Base-by-base conservation (phyloP, 805 yeast species). In the Wickerhamiella cacticola region DNA sequence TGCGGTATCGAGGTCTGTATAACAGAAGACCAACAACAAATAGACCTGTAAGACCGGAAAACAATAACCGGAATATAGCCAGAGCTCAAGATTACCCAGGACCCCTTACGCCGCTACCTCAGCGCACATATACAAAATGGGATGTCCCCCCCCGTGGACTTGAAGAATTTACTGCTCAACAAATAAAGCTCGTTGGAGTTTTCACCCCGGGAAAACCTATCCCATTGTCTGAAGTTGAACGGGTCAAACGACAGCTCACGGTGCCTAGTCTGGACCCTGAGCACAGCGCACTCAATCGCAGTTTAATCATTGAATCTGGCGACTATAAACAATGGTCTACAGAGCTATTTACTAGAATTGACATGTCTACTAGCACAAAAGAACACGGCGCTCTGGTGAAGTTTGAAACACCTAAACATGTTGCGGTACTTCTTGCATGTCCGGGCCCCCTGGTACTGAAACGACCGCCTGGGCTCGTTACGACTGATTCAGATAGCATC, bases 131-230 rank as follows among this genome's bases (percentile, higher is more conserved):
- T 28, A 69, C 83, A 0, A 62, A 68, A 40, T 84, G 94, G 94
- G 87, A 82, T 43, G 64, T 72, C n/a, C 68, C 71, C 22, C 86
- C 92, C 1, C 69, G 70, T 52, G 87, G 83, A 0, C 80, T 80
- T 59, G 87, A 82, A 57, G 71, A 73, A 3, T 76, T 80, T 1
- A 72, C 81, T 2, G 82, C 89, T 0, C 81, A 77, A 51, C 70
- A 80, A 47, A 88, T 88, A 2, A 84, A 83, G 56, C 64, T 80
- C n/a, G 73, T 82, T 1, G 94, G 94, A 0, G 61, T 81, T 1
- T 83, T 82, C 12, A 33, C 31, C 2, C 42, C 42, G 23, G 28
- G 26, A 7, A 15, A n/a, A 18, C 24, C 22, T 2, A 10, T 21
- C 10, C 19, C 42, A 4, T 15, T 23, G 19, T 7, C 29, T 13